These are phyloP conservation scores for Microdochium bolleyi DNA, from an alignment of 2,329 filamentous ascomycete species.

Conservation along the genomic window DNA sequence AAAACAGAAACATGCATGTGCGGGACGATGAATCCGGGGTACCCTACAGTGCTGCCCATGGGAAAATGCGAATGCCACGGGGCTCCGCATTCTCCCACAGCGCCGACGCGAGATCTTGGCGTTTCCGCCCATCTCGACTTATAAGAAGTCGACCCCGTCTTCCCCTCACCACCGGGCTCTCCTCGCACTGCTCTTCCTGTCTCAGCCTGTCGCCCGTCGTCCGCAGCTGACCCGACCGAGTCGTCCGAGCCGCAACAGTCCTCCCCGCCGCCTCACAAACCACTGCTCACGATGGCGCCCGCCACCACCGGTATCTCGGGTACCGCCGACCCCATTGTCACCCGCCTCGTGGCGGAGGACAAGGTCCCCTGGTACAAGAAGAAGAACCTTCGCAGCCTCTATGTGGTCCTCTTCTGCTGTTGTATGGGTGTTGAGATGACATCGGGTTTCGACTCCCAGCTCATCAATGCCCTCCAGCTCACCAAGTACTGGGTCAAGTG, in stretches of 20 bases:
- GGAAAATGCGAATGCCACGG: not conserved
- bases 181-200: not conserved
- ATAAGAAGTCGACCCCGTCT: not conserved
- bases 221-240: not conserved
- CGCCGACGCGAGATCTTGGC: not conserved
- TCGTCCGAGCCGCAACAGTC: not conserved
- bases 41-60: not conserved
- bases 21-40: not conserved
- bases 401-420: not conserved
- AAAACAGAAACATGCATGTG: not conserved
- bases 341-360: not conserved
- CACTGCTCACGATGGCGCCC: not conserved
- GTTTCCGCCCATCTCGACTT: not conserved
- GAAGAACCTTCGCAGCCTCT: not conserved
- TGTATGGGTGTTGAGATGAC: conserved; percentile 17
- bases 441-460: conserved; percentile 35
- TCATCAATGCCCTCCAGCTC: conserved; percentile 36
- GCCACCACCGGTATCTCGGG: not conserved
- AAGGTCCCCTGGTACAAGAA: not conserved
- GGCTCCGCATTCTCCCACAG: not conserved
- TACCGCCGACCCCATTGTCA: not conserved
- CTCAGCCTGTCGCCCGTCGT: not conserved
- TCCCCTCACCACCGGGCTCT: not conserved
- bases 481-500: conserved; percentile 25
- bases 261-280: not conserved